Evolutionary conservation across 1,284 basidiomycete genomes (phyloP), one percentile per base, ranked within the genome.

Genomic region (Leccinum huronense): DNA sequence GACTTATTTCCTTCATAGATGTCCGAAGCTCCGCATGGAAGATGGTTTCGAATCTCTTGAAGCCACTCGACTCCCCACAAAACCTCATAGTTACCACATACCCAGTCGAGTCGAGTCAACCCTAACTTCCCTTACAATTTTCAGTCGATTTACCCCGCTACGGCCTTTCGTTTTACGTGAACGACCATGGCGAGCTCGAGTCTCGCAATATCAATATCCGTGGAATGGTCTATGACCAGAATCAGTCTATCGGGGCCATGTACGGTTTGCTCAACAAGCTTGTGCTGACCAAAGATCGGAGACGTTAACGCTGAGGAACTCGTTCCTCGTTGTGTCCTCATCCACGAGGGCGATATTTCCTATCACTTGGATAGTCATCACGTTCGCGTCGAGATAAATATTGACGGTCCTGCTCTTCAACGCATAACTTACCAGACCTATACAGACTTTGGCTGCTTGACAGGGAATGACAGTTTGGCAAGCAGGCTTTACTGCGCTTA

Each of bases 91-190:
- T 79, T 40, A 73, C 59, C 0, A 54, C 62, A 13, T 58, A 61
- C 4, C 51, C 57, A 1, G 8, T 16, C 2, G 33, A 67, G 34
- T 27, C 45, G 9, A 74, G 6, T 55, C 48, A 7, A 62, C 71
- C 34, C 53, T 36, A 9, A 0, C 58, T 58, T 13, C 14, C 55
- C 0, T 27, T 14, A 11, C 64, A n/a, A 70, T 7, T 74, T 76
- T 36, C 78, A 70, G 57, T 75, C 77, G 3, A 70, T 77, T 34
- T 85, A 3, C 80, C 82, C 16, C 78, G 81, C 4, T 81, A 78
- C 56, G 68, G 73, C 7, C 63, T 85, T 7, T 69, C 70, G 0
- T 81, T 80, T 55, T 76, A 71, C 38, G 31, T 80, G 5, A 70
- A 79, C 34, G 27, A 65, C 0, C 62, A 69, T 3, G 56, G 63